Evolutionary conservation across 108 stramenopile genomes (phyloP).

Genomic region (Fragilaria radians): DNA sequence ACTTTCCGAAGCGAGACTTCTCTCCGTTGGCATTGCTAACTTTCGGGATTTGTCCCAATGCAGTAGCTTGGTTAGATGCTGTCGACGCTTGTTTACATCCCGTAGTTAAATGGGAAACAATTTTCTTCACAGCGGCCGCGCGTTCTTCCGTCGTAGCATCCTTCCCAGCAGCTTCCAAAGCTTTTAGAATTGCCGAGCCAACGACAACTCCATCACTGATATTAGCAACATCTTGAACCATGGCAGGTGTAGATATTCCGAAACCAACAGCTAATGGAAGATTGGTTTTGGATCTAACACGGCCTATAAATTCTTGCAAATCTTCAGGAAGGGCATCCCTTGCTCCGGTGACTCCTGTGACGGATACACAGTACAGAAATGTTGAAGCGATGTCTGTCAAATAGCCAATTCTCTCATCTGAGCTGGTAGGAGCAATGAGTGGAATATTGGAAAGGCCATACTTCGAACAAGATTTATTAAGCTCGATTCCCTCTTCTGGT

Average conservation of each 20-base stretch:
- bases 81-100: slow-evolving; percentile 61
- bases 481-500: slow-evolving; percentile 84
- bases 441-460: slow-evolving; percentile 91
- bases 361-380: slow-evolving; percentile 96
- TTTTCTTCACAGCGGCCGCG: slow-evolving; percentile 67
- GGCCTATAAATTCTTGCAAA: slow-evolving; percentile 82
- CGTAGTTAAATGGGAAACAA: slow-evolving; percentile 49
- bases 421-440: slow-evolving; percentile 93
- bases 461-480: slow-evolving; percentile 79
- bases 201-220: slow-evolving; percentile 96
- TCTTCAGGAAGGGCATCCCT: slow-evolving; percentile 73
- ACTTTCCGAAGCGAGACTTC: slow-evolving; percentile 80
- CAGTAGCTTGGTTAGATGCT: slow-evolving; percentile 64
- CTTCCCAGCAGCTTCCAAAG: slow-evolving; percentile 68
- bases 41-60: slow-evolving; percentile 63
- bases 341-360: slow-evolving; percentile 96
- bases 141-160: slow-evolving; percentile 67
- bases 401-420: slow-evolving; percentile 86
- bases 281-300: slow-evolving; percentile 85
- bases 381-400: slow-evolving; percentile 82
- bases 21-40: slow-evolving; percentile 29
- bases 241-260: slow-evolving; percentile 86
- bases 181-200: slow-evolving; percentile 93
- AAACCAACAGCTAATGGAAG: slow-evolving; percentile 95
- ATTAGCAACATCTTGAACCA: slow-evolving; percentile 88